Evolutionary conservation across 306 rosid genomes (phyloP).

Genomic region (Vigna reflexopilosa): DNA sequence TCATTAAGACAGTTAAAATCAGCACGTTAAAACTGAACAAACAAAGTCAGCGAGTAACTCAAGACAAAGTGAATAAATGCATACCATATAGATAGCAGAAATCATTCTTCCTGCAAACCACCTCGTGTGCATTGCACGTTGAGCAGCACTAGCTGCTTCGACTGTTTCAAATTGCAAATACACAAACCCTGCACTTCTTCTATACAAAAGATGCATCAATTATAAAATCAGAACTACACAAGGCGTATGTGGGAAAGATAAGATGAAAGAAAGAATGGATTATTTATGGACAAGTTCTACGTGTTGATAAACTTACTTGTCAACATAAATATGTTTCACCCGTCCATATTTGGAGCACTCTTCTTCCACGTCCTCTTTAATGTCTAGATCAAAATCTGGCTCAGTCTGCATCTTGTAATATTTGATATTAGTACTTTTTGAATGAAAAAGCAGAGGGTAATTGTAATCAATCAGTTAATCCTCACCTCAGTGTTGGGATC

Average conservation of each 20-base stretch:
- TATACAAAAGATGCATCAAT: slow-evolving; percentile 46
- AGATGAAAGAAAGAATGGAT: neutral
- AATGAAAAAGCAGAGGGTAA: slow-evolving; percentile 21
- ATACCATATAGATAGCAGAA: slow-evolving; percentile 85
- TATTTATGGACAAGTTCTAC: neutral
- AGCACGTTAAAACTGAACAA: neutral
- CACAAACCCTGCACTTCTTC: slow-evolving; percentile 91
- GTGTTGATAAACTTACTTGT: slow-evolving; percentile 66
- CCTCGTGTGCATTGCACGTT: slow-evolving; percentile 91
- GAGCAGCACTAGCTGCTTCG: slow-evolving; percentile 89
- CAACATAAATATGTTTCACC: slow-evolving; percentile 90
- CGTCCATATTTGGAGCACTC: slow-evolving; percentile 94
- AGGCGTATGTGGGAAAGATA: neutral
- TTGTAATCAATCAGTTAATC: slow-evolving; percentile 31
- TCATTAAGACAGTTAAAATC: neutral
- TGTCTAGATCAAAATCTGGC: slow-evolving; percentile 90
- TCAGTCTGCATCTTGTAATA: slow-evolving; percentile 65
- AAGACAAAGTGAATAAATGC: neutral
- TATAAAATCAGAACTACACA: slow-evolving; percentile 4
- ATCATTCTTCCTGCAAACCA: slow-evolving; percentile 95
- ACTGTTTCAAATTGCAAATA: slow-evolving; percentile 81
- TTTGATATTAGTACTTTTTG: slow-evolving; percentile 37
- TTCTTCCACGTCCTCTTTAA: slow-evolving; percentile 93
- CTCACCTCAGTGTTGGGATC: slow-evolving; percentile 93
- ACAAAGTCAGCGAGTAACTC: neutral